Base-by-base conservation (phyloP, 106 monocot genomes). In the Apostasia ramifera region DNA sequence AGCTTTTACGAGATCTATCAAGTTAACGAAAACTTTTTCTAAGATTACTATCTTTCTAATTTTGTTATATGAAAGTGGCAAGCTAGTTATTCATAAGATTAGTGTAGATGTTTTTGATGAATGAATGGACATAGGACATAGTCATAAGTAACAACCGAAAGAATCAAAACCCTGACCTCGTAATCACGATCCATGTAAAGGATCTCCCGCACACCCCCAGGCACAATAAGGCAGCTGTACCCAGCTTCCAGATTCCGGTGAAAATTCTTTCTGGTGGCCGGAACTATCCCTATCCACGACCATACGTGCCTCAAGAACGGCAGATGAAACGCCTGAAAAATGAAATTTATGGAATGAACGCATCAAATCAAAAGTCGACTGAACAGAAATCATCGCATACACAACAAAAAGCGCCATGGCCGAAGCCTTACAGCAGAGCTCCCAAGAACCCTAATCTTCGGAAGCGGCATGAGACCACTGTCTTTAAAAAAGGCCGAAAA, bases 381-480 rank as follows among this genome's bases (percentile, higher is more conserved):
- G 61, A 11, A 48, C 4, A 37, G 37, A 38, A 4, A 0, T 39
- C 2, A 37, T 66, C 26, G 26, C 26, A 26, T 26, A 26, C 26
- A 26, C 7, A 38, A 38, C 9, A 66, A 51, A 47, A 48, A 49
- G 14, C 37, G 0, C 6, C 8, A 66, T 37, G 66, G 49, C 48
- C 37, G 50, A 66, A 51, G 73, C 5, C 80, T 60, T 66, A 84
- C 84, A 69, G 80, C 80, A 73, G 70, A 80, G 56, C 84, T 80
- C 1, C 80, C 80, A 10, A 84, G 84, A 61, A 81, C 78, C 58
- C 78, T 85, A 39, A 81, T 78, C 73, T 85, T 85, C 13, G 73
- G 65, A 70, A 85, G 57, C 40, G 80, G 77, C 77, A 85, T 80
- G 40, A 85, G 81, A 44, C 81, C 74, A n/a, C 74, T 80, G 47